Conservation (phyloP, 164 flowering plant genomes). For the Cinnamomum micranthum region DNA sequence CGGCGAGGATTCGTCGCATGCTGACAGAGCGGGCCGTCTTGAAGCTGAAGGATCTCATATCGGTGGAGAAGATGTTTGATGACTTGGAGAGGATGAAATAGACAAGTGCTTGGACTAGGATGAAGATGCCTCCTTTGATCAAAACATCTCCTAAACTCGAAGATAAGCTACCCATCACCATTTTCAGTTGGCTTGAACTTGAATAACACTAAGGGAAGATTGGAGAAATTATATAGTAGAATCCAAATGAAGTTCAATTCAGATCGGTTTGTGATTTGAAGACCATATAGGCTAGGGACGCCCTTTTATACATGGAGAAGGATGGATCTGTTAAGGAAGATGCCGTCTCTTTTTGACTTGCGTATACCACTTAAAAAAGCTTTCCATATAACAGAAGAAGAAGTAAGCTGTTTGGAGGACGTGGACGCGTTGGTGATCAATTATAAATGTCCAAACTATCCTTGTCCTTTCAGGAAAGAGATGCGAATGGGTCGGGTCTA, state of each 20-base stretch:
- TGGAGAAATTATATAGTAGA: not conserved
- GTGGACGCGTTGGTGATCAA: not conserved
- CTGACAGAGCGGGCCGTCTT: slow-evolving; percentile 16
- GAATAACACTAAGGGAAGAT: not conserved
- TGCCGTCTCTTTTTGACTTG: not conserved
- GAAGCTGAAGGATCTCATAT: slow-evolving; percentile 17
- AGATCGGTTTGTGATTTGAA: not conserved
- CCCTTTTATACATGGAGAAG: not conserved
- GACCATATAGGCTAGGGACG: not conserved
- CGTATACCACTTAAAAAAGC: not conserved
- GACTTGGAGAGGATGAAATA: slow-evolving; percentile 62
- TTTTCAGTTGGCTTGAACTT: not conserved
- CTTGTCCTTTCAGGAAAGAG: not conserved
- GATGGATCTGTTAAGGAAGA: not conserved
- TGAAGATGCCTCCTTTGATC: slow-evolving; percentile 41
- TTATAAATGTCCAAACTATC: not conserved
- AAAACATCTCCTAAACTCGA: slow-evolving; percentile 20
- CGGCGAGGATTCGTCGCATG: slow-evolving; percentile 16
- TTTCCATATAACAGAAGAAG: not conserved
- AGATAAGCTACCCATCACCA: slow-evolving; percentile 17
- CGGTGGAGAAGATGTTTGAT: slow-evolving; percentile 29
- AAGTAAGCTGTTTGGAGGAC: not conserved
- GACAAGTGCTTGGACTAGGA: slow-evolving; percentile 57
- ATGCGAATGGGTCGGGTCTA: not conserved
- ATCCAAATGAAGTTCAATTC: too few relatives aligned